A percentile compares a stretch with the other conserved stretches of the same genome.
Conservation (phyloP, 2,329 filamentous ascomycete genomes). For the Aspergillus sp. region DNA sequence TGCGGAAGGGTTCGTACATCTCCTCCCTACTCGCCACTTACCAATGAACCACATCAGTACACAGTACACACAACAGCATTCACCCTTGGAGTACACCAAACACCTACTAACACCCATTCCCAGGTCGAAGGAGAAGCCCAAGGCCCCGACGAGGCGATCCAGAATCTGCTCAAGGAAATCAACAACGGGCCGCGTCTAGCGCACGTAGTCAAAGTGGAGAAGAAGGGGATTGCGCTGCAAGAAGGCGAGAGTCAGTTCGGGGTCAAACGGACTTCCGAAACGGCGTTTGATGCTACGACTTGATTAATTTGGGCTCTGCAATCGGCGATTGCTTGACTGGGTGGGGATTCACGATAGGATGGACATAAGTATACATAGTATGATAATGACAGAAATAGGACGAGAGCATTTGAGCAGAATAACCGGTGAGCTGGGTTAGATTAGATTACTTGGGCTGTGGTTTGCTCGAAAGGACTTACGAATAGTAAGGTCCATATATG, state of each 20-base stretch:
- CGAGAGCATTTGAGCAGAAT: background rate
- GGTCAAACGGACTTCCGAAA: constrained; percentile 41
- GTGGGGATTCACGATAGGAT: background rate
- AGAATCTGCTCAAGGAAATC: constrained; percentile 71
- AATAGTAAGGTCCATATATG: too few relatives aligned
- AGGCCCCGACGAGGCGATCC: constrained; percentile 64
- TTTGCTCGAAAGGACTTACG: too few relatives aligned
- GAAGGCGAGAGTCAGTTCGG: constrained; percentile 68
- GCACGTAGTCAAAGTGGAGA: constrained; percentile 71
- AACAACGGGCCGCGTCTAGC: constrained; percentile 72
- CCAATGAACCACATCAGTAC: background rate
- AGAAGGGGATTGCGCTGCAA: constrained; percentile 63
- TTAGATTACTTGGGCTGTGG: background rate
- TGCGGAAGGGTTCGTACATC: constrained; percentile 42
- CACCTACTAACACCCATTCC: background rate
- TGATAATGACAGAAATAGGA: background rate
- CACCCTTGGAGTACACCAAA: background rate
- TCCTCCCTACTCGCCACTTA: constrained; percentile 2
- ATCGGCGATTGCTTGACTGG: background rate
- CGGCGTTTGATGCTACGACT: constrained; percentile 19
- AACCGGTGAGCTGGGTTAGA: background rate
- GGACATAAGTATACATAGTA: too few relatives aligned
- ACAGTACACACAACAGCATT: too few relatives aligned
- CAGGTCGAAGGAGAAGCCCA: constrained; percentile 91
- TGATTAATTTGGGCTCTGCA: background rate